Base-by-base conservation (phyloP, 164 flowering plant species). In the Akebia trifoliata region DNA sequence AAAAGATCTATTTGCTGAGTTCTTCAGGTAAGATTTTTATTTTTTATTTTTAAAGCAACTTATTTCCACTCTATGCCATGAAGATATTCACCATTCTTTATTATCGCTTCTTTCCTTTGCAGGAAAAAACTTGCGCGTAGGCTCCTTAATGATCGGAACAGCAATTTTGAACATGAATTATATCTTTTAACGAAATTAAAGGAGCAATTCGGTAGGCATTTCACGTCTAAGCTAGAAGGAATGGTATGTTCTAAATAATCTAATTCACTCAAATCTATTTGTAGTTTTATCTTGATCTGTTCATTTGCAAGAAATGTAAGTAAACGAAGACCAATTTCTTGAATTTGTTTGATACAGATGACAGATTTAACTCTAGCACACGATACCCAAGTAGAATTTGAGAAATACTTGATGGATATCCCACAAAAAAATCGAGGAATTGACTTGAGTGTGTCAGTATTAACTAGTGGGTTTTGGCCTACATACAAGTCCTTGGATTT, bases 391-490 rank as follows among this genome's bases (percentile, higher is more conserved):
- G n/a, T 44, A 26, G 48, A 32, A 44, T 78, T 78, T 60, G 73
- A 73, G 65, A 69, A 69, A 25, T 76, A 69, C 59, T 60, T 78
- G 10, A 25, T 38, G 14, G 53, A 57, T n/a, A 71, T 76, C 34
- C 54, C 69, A 4, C 32, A 35, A 48, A 50, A 63, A 22, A 60
- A 54, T 63, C 71, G 64, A 17, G 80, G 83, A 11, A 66, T 66
- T 24, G 78, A 73, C 50, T 32, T 76, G 49, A 54, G 68, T 6
- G 78, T 74, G 8, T 76, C 74, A 44, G 74, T 76, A 11, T 65
- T 78, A 8, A 73, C 73, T 18, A 69, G 76, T 44, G 74, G 74
- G 10, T 71, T 50, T 60, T 78, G 80, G 82, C 82, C 82, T 38
- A 78, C 67, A 45, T 75, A 75, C 66, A 78, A 78, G 50, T 63